Percentiles rank a stretch among this genome's conserved stretches.
phyloP scores from a whole-genome alignment of 768 basidiomycete species.

The Cubamyces sp. region DNA sequence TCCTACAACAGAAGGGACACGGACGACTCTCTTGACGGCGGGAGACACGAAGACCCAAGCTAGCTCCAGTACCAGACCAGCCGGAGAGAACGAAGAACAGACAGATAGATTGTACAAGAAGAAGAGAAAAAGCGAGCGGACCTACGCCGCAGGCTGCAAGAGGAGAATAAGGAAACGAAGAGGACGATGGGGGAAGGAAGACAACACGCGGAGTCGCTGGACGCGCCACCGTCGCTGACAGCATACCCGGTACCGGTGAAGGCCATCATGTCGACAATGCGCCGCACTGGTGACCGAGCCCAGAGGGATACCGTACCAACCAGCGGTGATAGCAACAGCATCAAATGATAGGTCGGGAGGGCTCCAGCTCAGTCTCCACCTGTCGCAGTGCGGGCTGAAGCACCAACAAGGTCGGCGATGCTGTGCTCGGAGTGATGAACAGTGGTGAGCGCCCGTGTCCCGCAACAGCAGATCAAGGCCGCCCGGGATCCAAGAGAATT shows the following conservation, averaged over 20 bases:
- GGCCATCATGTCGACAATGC: not conserved
- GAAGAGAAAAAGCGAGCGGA: conserved; percentile 1
- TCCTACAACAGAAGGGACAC: not conserved
- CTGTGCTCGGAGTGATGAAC: not conserved
- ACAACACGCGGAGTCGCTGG: conserved; percentile 3
- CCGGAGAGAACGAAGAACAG: conserved; percentile 5
- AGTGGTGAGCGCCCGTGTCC: not conserved
- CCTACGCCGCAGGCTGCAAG: not conserved
- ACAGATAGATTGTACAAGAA: not conserved
- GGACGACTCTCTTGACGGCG: not conserved
- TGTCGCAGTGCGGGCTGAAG: conserved; percentile 3
- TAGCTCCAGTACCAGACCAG: conserved; percentile 28
- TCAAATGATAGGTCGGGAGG: conserved; percentile 19
- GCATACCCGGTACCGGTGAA: not conserved
- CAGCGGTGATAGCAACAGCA: conserved; percentile 13
- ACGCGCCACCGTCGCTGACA: too few species aligned
- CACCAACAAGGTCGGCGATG: not conserved
- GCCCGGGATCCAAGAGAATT: too few species aligned
- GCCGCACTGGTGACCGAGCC: not conserved
- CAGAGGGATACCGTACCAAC: not conserved
- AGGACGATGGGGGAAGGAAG: conserved; percentile 8
- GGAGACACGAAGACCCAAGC: conserved; percentile 7
- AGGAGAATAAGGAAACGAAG: not conserved
- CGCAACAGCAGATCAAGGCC: not conserved
- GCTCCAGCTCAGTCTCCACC: conserved; percentile 9